Evolutionary conservation across 345 rosid species (phyloP), one percentile per base, ranked within the genome.

Genomic region (Populus euphratica): DNA sequence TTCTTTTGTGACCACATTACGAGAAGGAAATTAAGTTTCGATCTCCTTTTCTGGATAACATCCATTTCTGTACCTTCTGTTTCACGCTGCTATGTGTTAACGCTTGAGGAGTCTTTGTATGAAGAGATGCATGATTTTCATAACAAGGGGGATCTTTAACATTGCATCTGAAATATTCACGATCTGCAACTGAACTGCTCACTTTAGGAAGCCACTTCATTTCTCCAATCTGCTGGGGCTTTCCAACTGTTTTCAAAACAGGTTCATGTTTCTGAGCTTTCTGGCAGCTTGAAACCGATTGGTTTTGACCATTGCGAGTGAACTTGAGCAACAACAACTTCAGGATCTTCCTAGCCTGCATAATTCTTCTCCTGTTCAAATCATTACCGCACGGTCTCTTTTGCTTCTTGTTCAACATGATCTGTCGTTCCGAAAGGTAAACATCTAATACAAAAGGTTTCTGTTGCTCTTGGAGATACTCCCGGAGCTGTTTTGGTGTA

Each of bases 381-480:
- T 73, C 50, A 75, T 64, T 41, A 21, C 76, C 27, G 41, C 68
- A 27, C 7, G 54, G 23, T 66, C 69, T 76, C 61, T 59, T 66
- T 44, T 16, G 72, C 70, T 71, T 72, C 67, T 68, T 63, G 38
- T 68, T 74, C 47, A 69, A 43, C 33, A 63, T 66, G 21, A 31
- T 52, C 61, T 71, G 76, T 67, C 84, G 77, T 70, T 83, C 87
- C 2, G 72, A 69, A 33, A 83, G 80, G 82, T 72, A 77, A 27
- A 69, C 47, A 27, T 65, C 69, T 21, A 85, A 78, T 2, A 36
- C 64, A 67, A 83, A 87, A n/a, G 89, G 87, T 70, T 87, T 81
- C 72, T 83, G 85, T 62, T 79, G 69, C 77, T 81, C 82, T 63
- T 68, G 81, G 49, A 85, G 87, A 83, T 85, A 82, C 70, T 87